Conservation (phyloP, 139 green algal species). For the Chloropicon primus region DNA sequence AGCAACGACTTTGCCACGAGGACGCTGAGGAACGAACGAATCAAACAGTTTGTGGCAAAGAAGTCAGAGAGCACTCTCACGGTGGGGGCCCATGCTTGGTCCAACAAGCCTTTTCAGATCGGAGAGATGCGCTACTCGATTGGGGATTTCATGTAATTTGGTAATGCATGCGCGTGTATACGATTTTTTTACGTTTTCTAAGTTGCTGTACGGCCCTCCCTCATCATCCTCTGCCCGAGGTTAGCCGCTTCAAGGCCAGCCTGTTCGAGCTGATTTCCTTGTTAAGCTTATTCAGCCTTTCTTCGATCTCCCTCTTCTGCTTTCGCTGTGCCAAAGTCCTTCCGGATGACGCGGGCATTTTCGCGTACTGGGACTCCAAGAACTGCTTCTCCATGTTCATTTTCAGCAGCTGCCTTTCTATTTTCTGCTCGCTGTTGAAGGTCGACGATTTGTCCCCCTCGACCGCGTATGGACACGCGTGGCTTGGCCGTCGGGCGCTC, state of each 20-base stretch:
- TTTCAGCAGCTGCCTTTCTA: neutral
- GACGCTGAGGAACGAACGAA: neutral
- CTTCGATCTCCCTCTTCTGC: neutral
- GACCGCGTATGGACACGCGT: neutral
- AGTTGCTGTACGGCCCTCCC: too few species aligned
- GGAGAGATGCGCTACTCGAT: neutral
- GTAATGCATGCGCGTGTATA: too few species aligned
- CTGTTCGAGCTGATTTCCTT: neutral
- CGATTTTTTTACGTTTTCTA: too few species aligned
- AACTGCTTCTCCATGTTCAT: neutral
- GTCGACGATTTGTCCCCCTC: neutral
- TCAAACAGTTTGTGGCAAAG: neutral
- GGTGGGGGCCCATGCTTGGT: neutral
- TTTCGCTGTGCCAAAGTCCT: neutral
- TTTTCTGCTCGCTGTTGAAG: neutral
- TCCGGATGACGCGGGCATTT: neutral
- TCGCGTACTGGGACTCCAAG: neutral
- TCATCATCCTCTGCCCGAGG: neutral
- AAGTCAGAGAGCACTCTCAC: neutral
- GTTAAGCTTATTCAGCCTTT: neutral
- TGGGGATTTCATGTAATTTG: too few species aligned
- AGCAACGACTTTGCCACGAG: neutral
- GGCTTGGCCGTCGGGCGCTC: too few species aligned
- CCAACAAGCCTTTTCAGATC: neutral
- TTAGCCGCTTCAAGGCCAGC: neutral